A percentile compares a stretch with the other conserved stretches of the same genome.
phyloP scores from a whole-genome alignment of 495 filamentous ascomycete species.

The Penicillium goetzii region DNA sequence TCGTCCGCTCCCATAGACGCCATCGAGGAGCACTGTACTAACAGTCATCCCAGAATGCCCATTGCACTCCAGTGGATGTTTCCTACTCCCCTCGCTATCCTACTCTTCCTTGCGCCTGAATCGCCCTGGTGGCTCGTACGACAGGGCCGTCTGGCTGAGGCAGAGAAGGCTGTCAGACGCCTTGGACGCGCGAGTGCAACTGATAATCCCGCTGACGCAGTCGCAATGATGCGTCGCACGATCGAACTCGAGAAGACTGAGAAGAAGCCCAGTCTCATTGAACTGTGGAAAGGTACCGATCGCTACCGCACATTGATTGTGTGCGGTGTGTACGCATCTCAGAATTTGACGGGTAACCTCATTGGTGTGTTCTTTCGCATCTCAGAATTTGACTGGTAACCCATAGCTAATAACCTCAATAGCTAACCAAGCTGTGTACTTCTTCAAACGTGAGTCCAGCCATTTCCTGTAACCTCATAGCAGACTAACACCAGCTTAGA shows the following conservation, averaged over 20 bases:
- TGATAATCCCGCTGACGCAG: conserved; percentile 32
- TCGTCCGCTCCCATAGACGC: conserved; percentile 37
- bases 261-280: conserved; percentile 45
- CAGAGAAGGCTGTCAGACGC: conserved; percentile 40
- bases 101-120: conserved; percentile 51
- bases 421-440: conserved; percentile 35
- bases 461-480: conserved; percentile 21
- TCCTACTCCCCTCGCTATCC: conserved; percentile 42
- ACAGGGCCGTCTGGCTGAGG: conserved; percentile 46
- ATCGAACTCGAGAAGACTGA: conserved; percentile 61
- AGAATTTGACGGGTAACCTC: conserved; percentile 35
- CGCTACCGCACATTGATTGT: conserved; percentile 35
- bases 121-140: conserved; percentile 55
- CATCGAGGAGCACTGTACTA: conserved; percentile 35
- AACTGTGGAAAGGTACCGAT: conserved; percentile 35
- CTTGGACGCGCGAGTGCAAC: conserved; percentile 35
- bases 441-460: conserved; percentile 33
- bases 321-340: conserved; percentile 36
- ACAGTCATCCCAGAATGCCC: conserved; percentile 42
- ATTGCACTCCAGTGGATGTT: conserved; percentile 55
- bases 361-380: too few relatives aligned
- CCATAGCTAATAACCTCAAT: too few relatives aligned
- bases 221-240: conserved; percentile 73
- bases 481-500: conserved; percentile 34
- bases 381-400: conserved; percentile 36